Evolutionary conservation across 768 basidiomycete genomes (phyloP), one percentile per base, ranked within the genome.

Genomic region (Calocera viscosa): DNA sequence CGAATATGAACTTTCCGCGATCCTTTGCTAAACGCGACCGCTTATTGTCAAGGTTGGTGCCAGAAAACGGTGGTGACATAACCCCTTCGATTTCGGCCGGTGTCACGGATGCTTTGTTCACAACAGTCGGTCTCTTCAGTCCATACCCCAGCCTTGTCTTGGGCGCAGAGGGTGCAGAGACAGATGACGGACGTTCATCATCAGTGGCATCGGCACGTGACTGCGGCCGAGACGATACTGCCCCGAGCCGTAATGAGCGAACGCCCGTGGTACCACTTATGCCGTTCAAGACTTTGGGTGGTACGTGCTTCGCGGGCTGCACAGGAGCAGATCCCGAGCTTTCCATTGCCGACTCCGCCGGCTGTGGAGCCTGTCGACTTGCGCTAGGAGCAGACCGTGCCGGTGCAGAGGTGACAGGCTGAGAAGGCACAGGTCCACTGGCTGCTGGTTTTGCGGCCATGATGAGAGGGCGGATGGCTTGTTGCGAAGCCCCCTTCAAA

Each of bases 401-500:
- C 2, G 66, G 8, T 10, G 66, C n/a, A 1, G 67, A 14, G 0
- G 67, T 40, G 28, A 66, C 16, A 2, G 68, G 19, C 30, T 64
- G 39, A 24, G 70, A 43, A 14, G 78, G 72, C 2, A 76, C 40
- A 24, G 80, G 70, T 12, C 83, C 80, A 40, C 74, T 84, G 1
- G 77, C 79, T 2, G 67, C 64, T 11, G 60, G 66, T 43, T 76
- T 73, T 34, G 93, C 91, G 12, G 89, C 87, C 74, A 96, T 90
- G 68, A 99, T 91, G 38, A 97, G 80, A 11, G 94, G 94, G 11
- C 89, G 77, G 5, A 93, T 91, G 32, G 88, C 88, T 47, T 84
- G 78, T 66, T 87, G 87, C 11, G 94, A 94, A 0, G 96, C 96
- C 32, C 95, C 89, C 74, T 98, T 99, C 68, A 99, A 80, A 0